phyloP scores from a whole-genome alignment of 2,329 filamentous ascomycete genomes.

The Phialocephala sp. region DNA sequence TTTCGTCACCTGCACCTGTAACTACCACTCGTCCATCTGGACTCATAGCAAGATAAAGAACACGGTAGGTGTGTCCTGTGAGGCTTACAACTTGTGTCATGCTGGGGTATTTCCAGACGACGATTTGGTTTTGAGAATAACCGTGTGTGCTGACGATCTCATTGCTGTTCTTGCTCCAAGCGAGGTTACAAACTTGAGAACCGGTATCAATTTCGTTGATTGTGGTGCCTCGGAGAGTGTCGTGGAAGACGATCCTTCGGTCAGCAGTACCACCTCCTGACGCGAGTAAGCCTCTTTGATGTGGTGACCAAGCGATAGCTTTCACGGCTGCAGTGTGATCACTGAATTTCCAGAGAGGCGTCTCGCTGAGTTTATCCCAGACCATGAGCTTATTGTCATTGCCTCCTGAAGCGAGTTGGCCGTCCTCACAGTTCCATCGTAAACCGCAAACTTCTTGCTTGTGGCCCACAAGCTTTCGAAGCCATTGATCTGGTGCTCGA shows the following conservation, averaged over 20 bases:
- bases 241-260: conserved; percentile 96
- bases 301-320: conserved; percentile 96
- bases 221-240: conserved; percentile 81
- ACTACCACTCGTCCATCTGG: conserved; percentile 93
- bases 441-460: conserved; percentile 98
- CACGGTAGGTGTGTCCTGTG: conserved; percentile 95
- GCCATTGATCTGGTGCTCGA: conserved; percentile 86
- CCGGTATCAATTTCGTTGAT: conserved; percentile 94
- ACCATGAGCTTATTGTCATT: conserved; percentile 99
- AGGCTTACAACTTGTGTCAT: conserved; percentile 97
- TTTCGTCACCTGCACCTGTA: conserved; percentile 96
- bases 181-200: conserved; percentile 97
- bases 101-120: conserved; percentile 98
- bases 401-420: conserved; percentile 91
- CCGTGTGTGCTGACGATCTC: conserved; percentile 97
- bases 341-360: conserved; percentile 90
- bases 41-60: conserved; percentile 96
- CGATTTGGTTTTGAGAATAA: conserved; percentile 97
- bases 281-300: conserved; percentile 91
- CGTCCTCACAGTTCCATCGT: conserved; percentile 96
- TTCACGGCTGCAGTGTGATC: conserved; percentile 97
- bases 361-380: conserved; percentile 95
- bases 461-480: conserved; percentile 86
- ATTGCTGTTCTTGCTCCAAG: conserved; percentile 97
- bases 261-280: conserved; percentile 96